Evolutionary conservation across 176 grass and related monocot genomes (phyloP).

Genomic region (Typha latifolia): DNA sequence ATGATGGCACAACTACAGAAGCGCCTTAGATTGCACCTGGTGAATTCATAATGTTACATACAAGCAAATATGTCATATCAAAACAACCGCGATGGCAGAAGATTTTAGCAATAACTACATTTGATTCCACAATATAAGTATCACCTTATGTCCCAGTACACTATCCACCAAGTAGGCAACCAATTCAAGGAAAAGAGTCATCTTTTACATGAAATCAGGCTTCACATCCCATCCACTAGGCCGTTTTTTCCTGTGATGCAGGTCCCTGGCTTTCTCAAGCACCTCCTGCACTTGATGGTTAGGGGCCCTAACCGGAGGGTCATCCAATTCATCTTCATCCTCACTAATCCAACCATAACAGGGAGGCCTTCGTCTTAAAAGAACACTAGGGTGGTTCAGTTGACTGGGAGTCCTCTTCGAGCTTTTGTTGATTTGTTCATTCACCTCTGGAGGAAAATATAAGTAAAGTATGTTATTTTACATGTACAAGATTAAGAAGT

Average conservation of each 20-base stretch:
- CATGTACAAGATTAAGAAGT: background rate
- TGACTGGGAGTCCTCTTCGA: background rate
- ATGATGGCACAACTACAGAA: too few relatives aligned
- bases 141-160: too few relatives aligned
- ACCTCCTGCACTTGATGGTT: background rate
- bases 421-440: background rate
- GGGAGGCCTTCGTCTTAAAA: background rate
- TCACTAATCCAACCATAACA: constrained; percentile 1
- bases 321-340: background rate
- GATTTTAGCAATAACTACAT: too few relatives aligned
- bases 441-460: background rate
- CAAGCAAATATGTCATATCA: too few relatives aligned
- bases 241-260: background rate
- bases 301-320: background rate
- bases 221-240: background rate
- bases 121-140: too few relatives aligned
- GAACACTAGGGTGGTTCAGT: background rate
- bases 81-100: too few relatives aligned
- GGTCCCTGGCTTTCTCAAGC: background rate
- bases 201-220: background rate
- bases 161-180: too few relatives aligned
- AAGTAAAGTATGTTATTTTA: background rate
- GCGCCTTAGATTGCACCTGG: too few relatives aligned
- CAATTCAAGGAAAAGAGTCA: too few relatives aligned
- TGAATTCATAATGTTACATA: too few relatives aligned